Conservation (phyloP, 176 grass and related monocot species). For the Musa acuminata region DNA sequence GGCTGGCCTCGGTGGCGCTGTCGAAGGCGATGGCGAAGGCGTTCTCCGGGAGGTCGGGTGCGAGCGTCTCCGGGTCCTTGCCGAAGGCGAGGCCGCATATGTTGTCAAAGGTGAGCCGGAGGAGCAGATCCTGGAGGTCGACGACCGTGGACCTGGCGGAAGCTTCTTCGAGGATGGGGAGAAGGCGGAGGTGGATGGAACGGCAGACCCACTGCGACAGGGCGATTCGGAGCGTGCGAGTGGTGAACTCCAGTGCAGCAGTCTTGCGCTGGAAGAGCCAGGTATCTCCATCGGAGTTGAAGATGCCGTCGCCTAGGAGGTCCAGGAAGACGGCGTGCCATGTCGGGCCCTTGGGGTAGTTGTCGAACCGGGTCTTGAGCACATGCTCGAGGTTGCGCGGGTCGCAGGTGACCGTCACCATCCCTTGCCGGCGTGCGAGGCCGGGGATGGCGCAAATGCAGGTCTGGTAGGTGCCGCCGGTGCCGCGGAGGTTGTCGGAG, state of each 20-base stretch:
- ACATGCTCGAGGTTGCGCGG: conserved; percentile 21
- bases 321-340: conserved; percentile 27
- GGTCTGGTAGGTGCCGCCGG: conserved; percentile 23
- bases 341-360: conserved; percentile 24
- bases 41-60: conserved; percentile 5
- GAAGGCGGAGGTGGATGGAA: conserved; percentile 18
- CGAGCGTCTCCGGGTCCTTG: conserved; percentile 20
- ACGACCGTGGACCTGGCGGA: background rate
- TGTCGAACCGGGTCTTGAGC: conserved; percentile 21
- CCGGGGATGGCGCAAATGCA: conserved; percentile 22
- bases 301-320: conserved; percentile 26
- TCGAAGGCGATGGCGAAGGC: conserved; percentile 17
- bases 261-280: conserved; percentile 24
- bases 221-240: conserved; percentile 19
- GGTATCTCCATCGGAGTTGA: conserved; percentile 25
- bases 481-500: conserved; percentile 44
- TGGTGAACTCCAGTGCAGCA: conserved; percentile 25
- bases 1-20: conserved; percentile 25
- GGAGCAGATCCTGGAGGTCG: conserved; percentile 23
- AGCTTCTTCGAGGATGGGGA: conserved; percentile 10
- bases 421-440: conserved; percentile 6
- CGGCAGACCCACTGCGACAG: conserved; percentile 22
- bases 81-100: conserved; percentile 25
- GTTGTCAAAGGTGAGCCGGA: conserved; percentile 27
- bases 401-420: conserved; percentile 22